These are phyloP conservation scores for Aspergillus flavus DNA, from an alignment of 2,329 filamentous ascomycete genomes.

Conservation along the genomic window DNA sequence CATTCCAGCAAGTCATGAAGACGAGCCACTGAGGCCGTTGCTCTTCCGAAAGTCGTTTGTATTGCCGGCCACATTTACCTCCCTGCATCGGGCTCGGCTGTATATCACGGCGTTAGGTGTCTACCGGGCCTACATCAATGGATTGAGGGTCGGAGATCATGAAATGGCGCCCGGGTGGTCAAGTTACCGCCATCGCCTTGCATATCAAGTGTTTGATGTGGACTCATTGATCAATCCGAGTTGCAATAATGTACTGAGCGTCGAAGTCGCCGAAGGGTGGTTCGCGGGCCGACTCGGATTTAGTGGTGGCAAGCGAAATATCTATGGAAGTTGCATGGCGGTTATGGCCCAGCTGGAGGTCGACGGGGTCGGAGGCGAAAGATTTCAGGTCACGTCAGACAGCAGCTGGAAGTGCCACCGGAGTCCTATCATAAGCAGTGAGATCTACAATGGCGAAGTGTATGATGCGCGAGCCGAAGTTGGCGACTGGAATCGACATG, in stretches of 20 bases:
- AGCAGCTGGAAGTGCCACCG: conserved; percentile 25
- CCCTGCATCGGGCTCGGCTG: conserved; percentile 38
- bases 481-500: conserved; percentile 25
- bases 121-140: conserved; percentile 54
- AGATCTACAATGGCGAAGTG: conserved; percentile 58
- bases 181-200: conserved; percentile 52
- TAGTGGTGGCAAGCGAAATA: conserved; percentile 20
- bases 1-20: too few species aligned
- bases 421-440: conserved; percentile 31
- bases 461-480: conserved; percentile 49
- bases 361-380: conserved; percentile 13
- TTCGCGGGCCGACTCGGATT: conserved; percentile 41
- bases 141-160: conserved; percentile 38
- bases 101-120: conserved; percentile 53
- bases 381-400: conserved; percentile 22
- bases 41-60: too few species aligned
- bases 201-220: conserved; percentile 59
- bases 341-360: conserved; percentile 35
- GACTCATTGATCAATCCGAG: conserved; percentile 38
- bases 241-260: conserved; percentile 44
- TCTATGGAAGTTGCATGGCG: conserved; percentile 29
- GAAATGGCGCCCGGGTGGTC: conserved; percentile 53
- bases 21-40: too few species aligned
- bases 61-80: too few species aligned
- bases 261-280: conserved; percentile 55